These are phyloP conservation scores for Rehmannia glutinosa DNA, from an alignment of 257 asterid genomes.

Conservation along the genomic window DNA sequence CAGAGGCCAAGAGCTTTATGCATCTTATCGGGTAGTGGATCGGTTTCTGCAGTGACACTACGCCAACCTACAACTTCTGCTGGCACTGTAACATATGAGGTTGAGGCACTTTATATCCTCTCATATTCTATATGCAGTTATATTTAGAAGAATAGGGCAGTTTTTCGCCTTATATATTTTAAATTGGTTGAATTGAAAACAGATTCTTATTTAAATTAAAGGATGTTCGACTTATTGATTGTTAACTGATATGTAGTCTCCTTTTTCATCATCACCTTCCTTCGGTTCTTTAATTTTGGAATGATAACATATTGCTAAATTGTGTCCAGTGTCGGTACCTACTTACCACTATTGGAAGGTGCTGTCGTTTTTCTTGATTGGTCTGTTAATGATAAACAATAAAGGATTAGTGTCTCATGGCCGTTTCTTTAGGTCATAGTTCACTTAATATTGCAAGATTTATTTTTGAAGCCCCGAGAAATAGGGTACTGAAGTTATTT, in stretches of 20 bases:
- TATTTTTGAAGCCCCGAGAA: not conserved
- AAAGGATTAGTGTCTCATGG: not conserved
- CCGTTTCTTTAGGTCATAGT: not conserved
- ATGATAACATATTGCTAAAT: no score
- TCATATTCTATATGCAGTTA: no score
- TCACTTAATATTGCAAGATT: not conserved
- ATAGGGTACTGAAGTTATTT: not conserved
- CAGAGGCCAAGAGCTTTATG: constrained; percentile 80
- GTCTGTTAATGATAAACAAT: not conserved
- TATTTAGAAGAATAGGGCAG: no score
- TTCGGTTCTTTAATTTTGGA: not conserved
- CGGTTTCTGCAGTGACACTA: constrained; percentile 56
- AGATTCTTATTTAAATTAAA: not conserved
- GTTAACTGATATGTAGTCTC: not conserved
- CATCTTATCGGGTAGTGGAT: constrained; percentile 67
- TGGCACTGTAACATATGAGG: constrained; percentile 62
- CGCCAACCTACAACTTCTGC: constrained; percentile 56
- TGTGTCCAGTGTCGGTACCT: not conserved
- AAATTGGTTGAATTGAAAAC: not conserved
- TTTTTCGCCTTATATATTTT: no score
- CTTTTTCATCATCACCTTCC: not conserved
- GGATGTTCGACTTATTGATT: not conserved
- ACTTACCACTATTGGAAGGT: not conserved
- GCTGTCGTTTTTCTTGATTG: not conserved
- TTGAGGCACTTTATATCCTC: constrained; percentile 16